Conservation (phyloP, 371 early-diverging fungal species). For the Mortierella sp. region DNA sequence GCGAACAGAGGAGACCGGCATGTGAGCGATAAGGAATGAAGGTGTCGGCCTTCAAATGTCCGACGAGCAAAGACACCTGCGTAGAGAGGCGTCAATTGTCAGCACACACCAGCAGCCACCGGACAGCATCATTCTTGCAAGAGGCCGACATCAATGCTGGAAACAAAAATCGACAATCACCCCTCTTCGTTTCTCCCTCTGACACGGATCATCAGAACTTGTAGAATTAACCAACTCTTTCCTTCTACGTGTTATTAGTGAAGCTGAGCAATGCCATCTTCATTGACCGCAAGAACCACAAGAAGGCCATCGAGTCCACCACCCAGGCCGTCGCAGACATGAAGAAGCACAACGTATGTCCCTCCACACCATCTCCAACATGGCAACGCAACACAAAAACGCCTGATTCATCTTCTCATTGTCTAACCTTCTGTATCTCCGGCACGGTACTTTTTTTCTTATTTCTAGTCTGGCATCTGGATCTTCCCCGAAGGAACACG, state of each 20-base stretch:
- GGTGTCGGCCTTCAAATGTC: background rate
- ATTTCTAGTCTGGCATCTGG: constrained; percentile 79
- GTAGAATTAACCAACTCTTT: background rate
- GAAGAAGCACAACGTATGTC: constrained; percentile 78
- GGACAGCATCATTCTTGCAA: background rate
- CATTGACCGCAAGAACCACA: constrained; percentile 88
- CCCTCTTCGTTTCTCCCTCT: background rate
- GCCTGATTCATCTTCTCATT: background rate
- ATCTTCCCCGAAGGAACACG: constrained; percentile 97
- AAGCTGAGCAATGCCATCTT: constrained; percentile 85
- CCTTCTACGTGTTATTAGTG: constrained; percentile 63
- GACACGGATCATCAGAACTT: background rate
- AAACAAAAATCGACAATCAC: constrained; percentile 1
- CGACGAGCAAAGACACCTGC: background rate
- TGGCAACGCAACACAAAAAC: background rate
- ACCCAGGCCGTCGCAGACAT: constrained; percentile 81
- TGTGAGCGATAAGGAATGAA: constrained; percentile 2
- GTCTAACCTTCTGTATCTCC: background rate
- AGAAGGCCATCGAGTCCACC: constrained; percentile 85
- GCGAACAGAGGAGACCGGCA: background rate
- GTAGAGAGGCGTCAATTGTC: background rate
- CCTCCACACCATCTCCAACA: background rate
- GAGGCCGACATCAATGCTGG: background rate
- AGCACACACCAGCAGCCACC: background rate
- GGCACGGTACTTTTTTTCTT: background rate